A percentile compares a stretch with the other conserved stretches of the same genome.
These are phyloP conservation scores for Cicer arietinum DNA, from an alignment of 306 rosid genomes.

Conservation along the genomic window DNA sequence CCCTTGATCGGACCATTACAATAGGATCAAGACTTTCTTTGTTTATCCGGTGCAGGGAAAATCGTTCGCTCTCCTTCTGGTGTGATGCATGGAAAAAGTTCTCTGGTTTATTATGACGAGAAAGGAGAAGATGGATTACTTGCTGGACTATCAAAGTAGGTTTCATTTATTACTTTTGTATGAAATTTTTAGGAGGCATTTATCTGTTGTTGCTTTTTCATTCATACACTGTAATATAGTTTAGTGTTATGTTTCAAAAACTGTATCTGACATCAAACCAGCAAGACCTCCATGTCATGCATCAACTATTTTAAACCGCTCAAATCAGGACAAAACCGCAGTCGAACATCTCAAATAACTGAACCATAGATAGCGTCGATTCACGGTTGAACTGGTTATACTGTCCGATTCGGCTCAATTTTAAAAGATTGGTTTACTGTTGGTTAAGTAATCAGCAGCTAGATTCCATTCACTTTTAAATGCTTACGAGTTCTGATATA, in stretches of 20 bases:
- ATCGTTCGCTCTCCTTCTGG: constrained; percentile 83
- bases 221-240: not conserved
- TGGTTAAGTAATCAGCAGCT: constrained; percentile 14
- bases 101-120: constrained; percentile 77
- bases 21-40: constrained; percentile 23
- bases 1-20: constrained; percentile 4
- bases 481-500: constrained; percentile 16
- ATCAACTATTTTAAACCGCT: too few relatives aligned
- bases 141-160: constrained; percentile 83
- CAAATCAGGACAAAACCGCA: too few relatives aligned
- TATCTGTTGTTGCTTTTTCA: constrained; percentile 12
- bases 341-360: too few relatives aligned
- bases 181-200: not conserved
- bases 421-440: not conserved
- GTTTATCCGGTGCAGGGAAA: constrained; percentile 64
- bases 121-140: constrained; percentile 83
- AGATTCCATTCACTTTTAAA: not conserved
- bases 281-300: too few relatives aligned
- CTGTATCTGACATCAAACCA: too few relatives aligned
- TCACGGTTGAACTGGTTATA: too few relatives aligned
- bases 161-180: constrained; percentile 19
- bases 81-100: constrained; percentile 93
- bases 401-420: too few relatives aligned
- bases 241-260: too few relatives aligned
- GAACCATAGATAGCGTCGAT: too few relatives aligned